Evolutionary conservation across 2,329 filamentous ascomycete genomes (phyloP), one percentile per base, ranked within the genome.

Genomic region (Pseudocercospora vitis): DNA sequence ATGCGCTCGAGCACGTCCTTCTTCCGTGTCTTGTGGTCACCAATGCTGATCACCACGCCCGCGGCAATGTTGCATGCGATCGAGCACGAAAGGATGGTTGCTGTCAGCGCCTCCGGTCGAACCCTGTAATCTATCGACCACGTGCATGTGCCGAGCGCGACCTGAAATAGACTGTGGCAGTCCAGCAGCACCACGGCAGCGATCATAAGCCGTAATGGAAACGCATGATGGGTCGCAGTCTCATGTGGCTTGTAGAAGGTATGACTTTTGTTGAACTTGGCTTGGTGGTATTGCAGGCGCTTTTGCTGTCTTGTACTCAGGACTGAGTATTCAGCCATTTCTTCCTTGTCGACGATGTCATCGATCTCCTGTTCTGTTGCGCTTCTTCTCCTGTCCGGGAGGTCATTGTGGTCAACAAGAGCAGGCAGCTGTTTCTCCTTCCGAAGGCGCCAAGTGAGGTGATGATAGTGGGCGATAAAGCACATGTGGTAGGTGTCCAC

Each of bases 181-280:
- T 95, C 89, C 2, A 94, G 78, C 2, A 95, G 75, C 5, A 89
- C 77, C n/a, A 92, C 86, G 54, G 92, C 85, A 53, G 87, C 84
- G 31, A 94, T 79, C 26, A 95, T 82, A 4, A 90, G 77, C 26
- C 81, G 79, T 1, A 91, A 75, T 0, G 89, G 88, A 57, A 95
- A 95, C 0, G 89, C 86, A 66, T 84, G 79, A 68, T 95, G 89
- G 0, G 89, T 95, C 28, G 83, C 78, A 0, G 89, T 95, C 71
- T 95, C 89, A 70, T 95, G 87, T 0, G 89, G 89, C 65, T 91
- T 91, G 77, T 95, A 95, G 71, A 92, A 95, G 4, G 87, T 91
- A 69, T 95, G 89, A 0, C 86, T 90, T 62, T 87, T 89, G 66
- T 86, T 80, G 65, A 94, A 87, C 65, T 91, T 92, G 61, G 78